A percentile compares a stretch with the other conserved stretches of the same genome.
Evolutionary conservation across 495 filamentous ascomycete species (phyloP).

Genomic region (Trichocladium uniseriatum): DNA sequence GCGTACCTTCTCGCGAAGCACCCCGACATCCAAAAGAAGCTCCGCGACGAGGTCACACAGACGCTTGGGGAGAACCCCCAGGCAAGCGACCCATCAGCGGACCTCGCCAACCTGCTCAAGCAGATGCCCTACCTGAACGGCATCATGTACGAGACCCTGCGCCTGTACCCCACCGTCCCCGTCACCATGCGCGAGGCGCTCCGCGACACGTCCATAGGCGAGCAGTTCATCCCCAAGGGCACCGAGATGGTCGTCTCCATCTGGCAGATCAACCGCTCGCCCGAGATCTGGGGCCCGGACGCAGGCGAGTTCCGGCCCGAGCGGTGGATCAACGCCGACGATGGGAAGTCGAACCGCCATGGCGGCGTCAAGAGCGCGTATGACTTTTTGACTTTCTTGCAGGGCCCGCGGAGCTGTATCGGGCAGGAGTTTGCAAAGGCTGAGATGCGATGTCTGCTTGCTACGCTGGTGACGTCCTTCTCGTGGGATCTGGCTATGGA

Average conservation of each 20-base stretch:
- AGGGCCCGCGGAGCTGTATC: slow-evolving; percentile 52
- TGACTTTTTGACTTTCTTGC: slow-evolving; percentile 49
- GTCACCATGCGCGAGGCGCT: slow-evolving; percentile 52
- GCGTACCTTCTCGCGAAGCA: slow-evolving; percentile 36
- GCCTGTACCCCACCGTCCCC: slow-evolving; percentile 37
- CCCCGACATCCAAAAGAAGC: slow-evolving; percentile 35
- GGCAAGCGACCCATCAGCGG: slow-evolving; percentile 7
- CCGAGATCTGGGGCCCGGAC: slow-evolving; percentile 14
- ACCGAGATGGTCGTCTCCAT: slow-evolving; percentile 12
- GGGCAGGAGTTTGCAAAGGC: slow-evolving; percentile 64
- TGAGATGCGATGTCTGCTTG: slow-evolving; percentile 73
- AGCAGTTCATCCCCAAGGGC: slow-evolving; percentile 12
- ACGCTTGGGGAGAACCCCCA: slow-evolving; percentile 47
- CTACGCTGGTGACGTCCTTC: slow-evolving; percentile 60
- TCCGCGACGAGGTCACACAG: slow-evolving; percentile 42
- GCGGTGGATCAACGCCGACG: slow-evolving; percentile 22
- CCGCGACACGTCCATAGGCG: slow-evolving; percentile 17
- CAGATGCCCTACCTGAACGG: slow-evolving; percentile 42
- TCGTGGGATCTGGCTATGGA: slow-evolving; percentile 49
- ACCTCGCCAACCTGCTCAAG: slow-evolving; percentile 41
- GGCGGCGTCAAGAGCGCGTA: slow-evolving; percentile 47
- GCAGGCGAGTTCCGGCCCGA: slow-evolving; percentile 12
- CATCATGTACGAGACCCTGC: slow-evolving; percentile 34
- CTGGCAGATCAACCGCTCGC: slow-evolving; percentile 12
- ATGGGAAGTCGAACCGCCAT: slow-evolving; percentile 11